Evolutionary conservation across 2,329 filamentous ascomycete species (phyloP).

Genomic region (Aspergillus ochraceoroseus): DNA sequence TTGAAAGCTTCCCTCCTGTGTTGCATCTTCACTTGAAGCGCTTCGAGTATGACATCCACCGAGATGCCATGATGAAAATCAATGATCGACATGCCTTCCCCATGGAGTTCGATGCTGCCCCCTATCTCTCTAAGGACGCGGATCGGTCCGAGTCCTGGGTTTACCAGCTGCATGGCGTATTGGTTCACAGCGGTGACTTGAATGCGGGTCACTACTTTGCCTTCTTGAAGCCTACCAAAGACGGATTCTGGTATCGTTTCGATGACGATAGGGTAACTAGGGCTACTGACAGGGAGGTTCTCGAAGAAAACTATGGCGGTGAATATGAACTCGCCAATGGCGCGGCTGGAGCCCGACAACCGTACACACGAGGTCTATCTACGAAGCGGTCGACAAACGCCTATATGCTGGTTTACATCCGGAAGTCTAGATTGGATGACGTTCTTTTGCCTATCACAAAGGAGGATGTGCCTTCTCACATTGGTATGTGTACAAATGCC

Average conservation of each 20-base stretch:
- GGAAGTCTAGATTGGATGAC: conserved; percentile 76
- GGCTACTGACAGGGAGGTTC: conserved; percentile 80
- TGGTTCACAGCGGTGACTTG: conserved; percentile 93
- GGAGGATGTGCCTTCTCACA: conserved; percentile 73
- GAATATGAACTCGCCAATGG: conserved; percentile 64
- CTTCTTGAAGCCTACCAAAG: conserved; percentile 87
- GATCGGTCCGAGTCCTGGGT: conserved; percentile 84
- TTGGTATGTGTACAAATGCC: conserved; percentile 53
- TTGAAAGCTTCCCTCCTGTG: conserved; percentile 89
- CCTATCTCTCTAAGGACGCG: conserved; percentile 79
- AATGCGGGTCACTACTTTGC: conserved; percentile 99
- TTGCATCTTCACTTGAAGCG: conserved; percentile 93
- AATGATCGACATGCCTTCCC: conserved; percentile 49
- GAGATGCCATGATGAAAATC: conserved; percentile 98
- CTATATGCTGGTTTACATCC: conserved; percentile 98
- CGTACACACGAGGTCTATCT: conserved; percentile 60
- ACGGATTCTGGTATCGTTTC: conserved; percentile 93
- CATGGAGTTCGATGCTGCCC: conserved; percentile 58
- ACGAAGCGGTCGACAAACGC: conserved; percentile 74
- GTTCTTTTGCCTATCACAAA: conserved; percentile 72
- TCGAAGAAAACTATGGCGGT: conserved; percentile 96
- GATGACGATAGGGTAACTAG: conserved; percentile 97
- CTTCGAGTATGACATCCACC: conserved; percentile 95
- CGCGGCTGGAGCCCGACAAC: conserved; percentile 55
- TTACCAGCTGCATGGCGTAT: conserved; percentile 89